Conservation (phyloP, 768 basidiomycete genomes). For the Cystoderma amianthinum region DNA sequence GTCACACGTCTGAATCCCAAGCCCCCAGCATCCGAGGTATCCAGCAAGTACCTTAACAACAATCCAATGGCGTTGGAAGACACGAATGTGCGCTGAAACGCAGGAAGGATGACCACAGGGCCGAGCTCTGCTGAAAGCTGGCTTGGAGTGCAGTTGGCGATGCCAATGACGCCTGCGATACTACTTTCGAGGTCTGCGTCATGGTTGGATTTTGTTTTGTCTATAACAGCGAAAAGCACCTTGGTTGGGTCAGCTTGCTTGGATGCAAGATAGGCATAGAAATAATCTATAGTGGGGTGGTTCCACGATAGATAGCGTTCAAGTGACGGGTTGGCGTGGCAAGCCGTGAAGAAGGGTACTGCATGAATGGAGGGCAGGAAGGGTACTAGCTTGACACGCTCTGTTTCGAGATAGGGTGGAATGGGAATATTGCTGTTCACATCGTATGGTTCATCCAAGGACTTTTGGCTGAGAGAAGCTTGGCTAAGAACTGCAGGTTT, state of each 20-base stretch:
- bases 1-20: conserved; percentile 47
- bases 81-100: conserved; percentile 43
- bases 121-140: conserved; percentile 40
- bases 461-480: no score
- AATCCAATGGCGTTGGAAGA: conserved; percentile 36
- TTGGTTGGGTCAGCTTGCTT: conserved; percentile 14
- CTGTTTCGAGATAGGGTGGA: no score
- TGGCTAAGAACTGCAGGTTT: no score
- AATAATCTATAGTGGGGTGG: no score
- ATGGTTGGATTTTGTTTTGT: conserved; percentile 31
- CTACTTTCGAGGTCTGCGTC: conserved; percentile 15
- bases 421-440: no score
- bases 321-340: no score
- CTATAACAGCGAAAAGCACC: conserved; percentile 39
- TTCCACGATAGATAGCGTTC: no score
- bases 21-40: conserved; percentile 31
- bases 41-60: conserved; percentile 29
- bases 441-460: no score
- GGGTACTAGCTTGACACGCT: no score
- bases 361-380: no score
- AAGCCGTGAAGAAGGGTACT: conserved; percentile 20
- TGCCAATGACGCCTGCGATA: conserved; percentile 46
- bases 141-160: conserved; percentile 22
- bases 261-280: no score
- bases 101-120: conserved; percentile 36